Evolutionary conservation across 2,329 filamentous ascomycete genomes (phyloP), one percentile per base, ranked within the genome.

Genomic region (Aspergillus versicolor): DNA sequence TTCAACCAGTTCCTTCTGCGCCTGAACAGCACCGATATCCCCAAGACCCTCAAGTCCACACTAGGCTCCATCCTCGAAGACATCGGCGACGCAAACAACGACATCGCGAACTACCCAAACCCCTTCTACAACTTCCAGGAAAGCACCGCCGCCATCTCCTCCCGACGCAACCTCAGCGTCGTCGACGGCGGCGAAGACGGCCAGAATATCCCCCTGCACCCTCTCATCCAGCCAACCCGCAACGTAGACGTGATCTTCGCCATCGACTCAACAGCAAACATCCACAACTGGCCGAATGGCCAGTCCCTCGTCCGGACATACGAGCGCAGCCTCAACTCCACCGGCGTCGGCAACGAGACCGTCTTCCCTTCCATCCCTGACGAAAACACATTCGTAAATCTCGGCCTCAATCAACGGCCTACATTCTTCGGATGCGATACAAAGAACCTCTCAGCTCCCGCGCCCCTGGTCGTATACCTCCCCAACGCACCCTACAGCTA

Each of bases 401-500:
- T 90, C 0, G 88, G 88, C 3, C 77, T 93, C 5, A 93, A 92
- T 79, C 82, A 79, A 58, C 82, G 81, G 4, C 91, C 90, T 0
- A 88, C 88, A 1, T 92, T 94, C 79, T 94, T 94, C 69, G 90
- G 90, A 44, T 94, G 90, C 74, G 77, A 91, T 69, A 79, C 80
- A 34, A 78, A 77, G 51, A 91, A 92, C 73, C 80, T 84, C 48
- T 85, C 85, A 0, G 74, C 71, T 3, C 61, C 61, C 3, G 27
- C 27, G 1, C 27, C 27, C 2, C 75, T 96, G 1, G 79, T 96
- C 61, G 90, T 96, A 61, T 99, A 99, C 77, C 73, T 97, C 44
- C 91, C 94, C 57, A 95, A 94, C 70, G 82, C 87, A 19, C 92
- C 92, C 1, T 96, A 95, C 76, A 83, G 87, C 46, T 84, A 83